Evolutionary conservation across 176 grass and related monocot genomes (phyloP).

Genomic region (Typha latifolia): DNA sequence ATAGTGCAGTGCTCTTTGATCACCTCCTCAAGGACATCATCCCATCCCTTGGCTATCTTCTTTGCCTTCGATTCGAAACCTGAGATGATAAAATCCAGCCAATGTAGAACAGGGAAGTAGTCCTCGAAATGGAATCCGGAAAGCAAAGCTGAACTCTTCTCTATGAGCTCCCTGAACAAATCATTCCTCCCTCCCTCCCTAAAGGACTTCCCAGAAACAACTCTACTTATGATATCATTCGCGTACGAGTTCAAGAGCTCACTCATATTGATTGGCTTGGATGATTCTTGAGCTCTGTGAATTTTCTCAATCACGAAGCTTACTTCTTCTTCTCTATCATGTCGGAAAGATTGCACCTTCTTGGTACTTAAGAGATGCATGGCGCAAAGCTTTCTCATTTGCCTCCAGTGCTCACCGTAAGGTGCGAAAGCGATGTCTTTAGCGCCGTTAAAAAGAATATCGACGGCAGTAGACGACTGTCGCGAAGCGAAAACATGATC

Average conservation of each 20-base stretch:
- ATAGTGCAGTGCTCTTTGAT: slow-evolving; percentile 10
- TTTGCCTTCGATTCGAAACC: slow-evolving; percentile 19
- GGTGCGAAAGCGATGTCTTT: background rate
- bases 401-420: slow-evolving; percentile 7
- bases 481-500: slow-evolving; percentile 6
- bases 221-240: slow-evolving; percentile 32
- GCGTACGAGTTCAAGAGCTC: background rate
- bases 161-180: background rate
- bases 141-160: background rate
- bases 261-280: background rate
- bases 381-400: slow-evolving; percentile 1
- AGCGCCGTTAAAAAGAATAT: background rate
- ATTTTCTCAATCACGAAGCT: background rate
- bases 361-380: background rate
- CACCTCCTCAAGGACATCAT: slow-evolving; percentile 31
- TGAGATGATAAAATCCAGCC: slow-evolving; percentile 29
- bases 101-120: slow-evolving; percentile 34
- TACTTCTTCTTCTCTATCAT: slow-evolving; percentile 2
- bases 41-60: slow-evolving; percentile 26
- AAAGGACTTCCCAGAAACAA: slow-evolving; percentile 17
- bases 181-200: background rate
- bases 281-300: too few relatives aligned
- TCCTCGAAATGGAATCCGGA: background rate
- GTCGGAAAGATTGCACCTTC: slow-evolving; percentile 3
- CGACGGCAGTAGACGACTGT: background rate